phyloP scores from a whole-genome alignment of 2,329 filamentous ascomycete species.

The Lasiodiplodia gonubiensis region DNA sequence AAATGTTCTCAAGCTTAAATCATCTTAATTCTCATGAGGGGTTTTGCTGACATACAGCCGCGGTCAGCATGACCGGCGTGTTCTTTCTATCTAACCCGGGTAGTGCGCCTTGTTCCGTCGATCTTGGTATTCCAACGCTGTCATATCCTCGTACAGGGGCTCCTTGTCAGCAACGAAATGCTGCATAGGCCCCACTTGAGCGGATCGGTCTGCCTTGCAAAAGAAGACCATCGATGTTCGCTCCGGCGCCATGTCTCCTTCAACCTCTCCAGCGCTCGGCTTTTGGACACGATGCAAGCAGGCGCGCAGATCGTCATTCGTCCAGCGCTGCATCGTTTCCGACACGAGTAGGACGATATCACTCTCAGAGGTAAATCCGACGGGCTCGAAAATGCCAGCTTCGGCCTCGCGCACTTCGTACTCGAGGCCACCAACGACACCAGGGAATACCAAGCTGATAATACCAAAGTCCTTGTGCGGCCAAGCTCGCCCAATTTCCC shows the following conservation, averaged over 20 bases:
- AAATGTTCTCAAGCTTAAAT: too few species aligned
- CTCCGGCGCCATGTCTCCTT: not conserved
- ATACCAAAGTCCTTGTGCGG: not conserved
- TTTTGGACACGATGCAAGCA: not conserved
- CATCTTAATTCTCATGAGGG: too few species aligned
- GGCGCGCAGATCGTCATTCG: not conserved
- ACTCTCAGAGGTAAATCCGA: not conserved
- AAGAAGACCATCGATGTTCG: not conserved
- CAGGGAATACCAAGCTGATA: not conserved
- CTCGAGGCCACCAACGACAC: not conserved
- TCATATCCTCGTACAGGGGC: not conserved
- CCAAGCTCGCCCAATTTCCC: not conserved
- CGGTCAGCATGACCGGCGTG: not conserved
- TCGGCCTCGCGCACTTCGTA: not conserved
- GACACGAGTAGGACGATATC: not conserved
- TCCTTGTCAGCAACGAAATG: not conserved
- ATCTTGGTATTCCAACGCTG: not conserved
- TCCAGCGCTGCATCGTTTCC: slow-evolving; percentile 3
- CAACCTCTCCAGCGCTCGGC: not conserved
- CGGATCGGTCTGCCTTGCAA: not conserved
- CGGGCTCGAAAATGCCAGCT: not conserved
- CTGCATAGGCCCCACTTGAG: not conserved
- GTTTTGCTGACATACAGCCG: too few species aligned
- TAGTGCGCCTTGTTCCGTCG: slow-evolving; percentile 1
- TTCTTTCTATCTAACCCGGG: not conserved